These are phyloP conservation scores for Gentiana straminea DNA, from an alignment of 257 asterid species.

Conservation along the genomic window DNA sequence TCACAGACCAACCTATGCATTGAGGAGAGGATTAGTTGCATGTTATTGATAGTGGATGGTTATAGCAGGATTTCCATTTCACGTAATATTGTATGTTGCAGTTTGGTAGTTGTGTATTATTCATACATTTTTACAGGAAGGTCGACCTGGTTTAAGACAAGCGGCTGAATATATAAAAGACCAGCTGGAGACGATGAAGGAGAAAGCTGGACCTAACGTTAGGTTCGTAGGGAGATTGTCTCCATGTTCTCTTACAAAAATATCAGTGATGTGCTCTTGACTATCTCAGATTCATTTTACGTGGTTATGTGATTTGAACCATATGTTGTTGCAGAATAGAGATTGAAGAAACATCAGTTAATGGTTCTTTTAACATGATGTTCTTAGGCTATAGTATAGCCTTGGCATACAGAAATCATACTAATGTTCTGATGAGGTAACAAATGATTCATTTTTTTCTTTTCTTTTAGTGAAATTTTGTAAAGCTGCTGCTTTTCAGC, in stretches of 20 bases:
- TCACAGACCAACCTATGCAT: no score
- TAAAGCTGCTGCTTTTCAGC: no score
- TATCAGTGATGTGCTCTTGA: neutral
- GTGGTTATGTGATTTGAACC: conserved; percentile 4
- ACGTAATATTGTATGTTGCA: no score
- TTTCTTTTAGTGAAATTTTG: neutral
- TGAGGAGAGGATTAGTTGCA: no score
- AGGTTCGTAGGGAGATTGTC: conserved; percentile 35
- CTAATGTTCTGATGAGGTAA: conserved; percentile 84
- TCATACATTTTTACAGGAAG: conserved; percentile 38
- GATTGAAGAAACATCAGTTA: conserved; percentile 74
- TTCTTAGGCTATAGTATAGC: conserved; percentile 77
- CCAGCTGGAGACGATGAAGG: conserved; percentile 67
- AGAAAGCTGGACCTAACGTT: conserved; percentile 62
- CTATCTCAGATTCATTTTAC: neutral
- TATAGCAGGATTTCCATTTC: no score
- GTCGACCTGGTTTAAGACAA: conserved; percentile 70
- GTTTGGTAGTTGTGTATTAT: no score
- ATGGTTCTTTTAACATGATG: conserved; percentile 83
- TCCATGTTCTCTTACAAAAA: neutral
- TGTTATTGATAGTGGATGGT: no score
- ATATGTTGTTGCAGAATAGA: conserved; percentile 61
- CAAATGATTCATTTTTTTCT: neutral
- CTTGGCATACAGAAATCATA: conserved; percentile 67
- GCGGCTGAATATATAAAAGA: conserved; percentile 69